Base-by-base conservation (phyloP, 345 rosid species). In the Abelmoschus esculentus region DNA sequence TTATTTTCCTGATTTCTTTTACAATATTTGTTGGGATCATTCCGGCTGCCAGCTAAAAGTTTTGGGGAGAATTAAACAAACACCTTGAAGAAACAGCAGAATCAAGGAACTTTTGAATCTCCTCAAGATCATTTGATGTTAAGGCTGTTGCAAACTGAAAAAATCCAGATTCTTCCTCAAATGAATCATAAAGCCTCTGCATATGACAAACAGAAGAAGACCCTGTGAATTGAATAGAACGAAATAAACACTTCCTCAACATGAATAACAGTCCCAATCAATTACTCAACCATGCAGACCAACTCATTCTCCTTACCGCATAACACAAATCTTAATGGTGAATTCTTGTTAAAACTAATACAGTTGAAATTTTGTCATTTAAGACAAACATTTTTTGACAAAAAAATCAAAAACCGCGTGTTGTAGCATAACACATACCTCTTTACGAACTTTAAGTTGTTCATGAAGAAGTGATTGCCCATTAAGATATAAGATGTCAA, bases 131-230 rank as follows among this genome's bases (percentile, higher is more conserved):
- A 77, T 71, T 89, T 36, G 99, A 95, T 50, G 90, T 87, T 77
- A 87, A 66, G 70, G 91, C 83, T 34, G 96, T 86, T 75, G 98
- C 98, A 86, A 90, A 95, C 85, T 90, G 96, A 77, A 91, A 84
- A 78, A 65, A 74, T 34, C 96, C 96, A 72, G 85, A 86, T 53
- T 91, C 98, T 76, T 86, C 93, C 79, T 84, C 85, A 82, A 92
- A 95, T 57, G 97, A 82, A 2, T 79, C 83, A 55, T 87, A 87
- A 67, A 92, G 92, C 70, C 75, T 79, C 97, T 95, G 90, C 80
- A 73, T 67, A 72, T 56, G 70, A 67, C 38, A 64, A 74, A 55
- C 3, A 7, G 5, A 13, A 66, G 13, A 34, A 22, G 42, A 28
- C 57, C 28, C 38, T 7, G 57, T 66, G 15, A 66, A 31, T 18